Evolutionary conservation across 352 stramenopile species (phyloP), one percentile per base, ranked within the genome.

Genomic region (Halophytophthora polymorphica): DNA sequence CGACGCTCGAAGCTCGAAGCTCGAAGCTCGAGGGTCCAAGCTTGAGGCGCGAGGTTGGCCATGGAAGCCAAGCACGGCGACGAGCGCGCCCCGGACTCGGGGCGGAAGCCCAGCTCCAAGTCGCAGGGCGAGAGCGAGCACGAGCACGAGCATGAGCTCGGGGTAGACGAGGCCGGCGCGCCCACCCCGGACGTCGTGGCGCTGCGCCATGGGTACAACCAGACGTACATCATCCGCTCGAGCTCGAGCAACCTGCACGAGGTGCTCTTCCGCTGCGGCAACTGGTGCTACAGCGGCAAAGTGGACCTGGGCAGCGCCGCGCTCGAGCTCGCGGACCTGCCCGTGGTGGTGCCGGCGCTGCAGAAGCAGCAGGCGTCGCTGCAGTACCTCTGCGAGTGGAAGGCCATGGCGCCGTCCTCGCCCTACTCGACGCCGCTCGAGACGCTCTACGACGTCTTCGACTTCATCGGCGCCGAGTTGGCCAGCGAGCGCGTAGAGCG

Each of bases 261-360:
- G 41, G 90, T 96, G 47, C 80, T 98, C 49, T 98, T 98, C 61
- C 79, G 88, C 38, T 98, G 92, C 58, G 93, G 93, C 33, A 98
- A 98, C 68, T 97, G 87, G 87, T 98, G 93, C 72, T 98, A 98
- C 71, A 82, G 69, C 39, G 93, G 92, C 25, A 88, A 88, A 57
- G 83, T 98, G 14, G 85, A 96, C 60, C 54, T 97, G 37, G 79
- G 91, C 21, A 75, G 71, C 54, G 49, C 85, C 19, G 67, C 73
- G 2, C 61, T 97, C 17, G 88, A 90, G 45, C 83, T 98, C 8
- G 61, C 58, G 10, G 92, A 98, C 58, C 59, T 98, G 15, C 90
- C 92, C 5, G 59, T 85, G 0, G 78, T 96, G 6, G 90, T 98
- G 18, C 91, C 93, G 17, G 87, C 89, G 21, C 69, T 98, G 12